Conservation (phyloP, 805 yeast species). For the Teunomyces atbi region DNA sequence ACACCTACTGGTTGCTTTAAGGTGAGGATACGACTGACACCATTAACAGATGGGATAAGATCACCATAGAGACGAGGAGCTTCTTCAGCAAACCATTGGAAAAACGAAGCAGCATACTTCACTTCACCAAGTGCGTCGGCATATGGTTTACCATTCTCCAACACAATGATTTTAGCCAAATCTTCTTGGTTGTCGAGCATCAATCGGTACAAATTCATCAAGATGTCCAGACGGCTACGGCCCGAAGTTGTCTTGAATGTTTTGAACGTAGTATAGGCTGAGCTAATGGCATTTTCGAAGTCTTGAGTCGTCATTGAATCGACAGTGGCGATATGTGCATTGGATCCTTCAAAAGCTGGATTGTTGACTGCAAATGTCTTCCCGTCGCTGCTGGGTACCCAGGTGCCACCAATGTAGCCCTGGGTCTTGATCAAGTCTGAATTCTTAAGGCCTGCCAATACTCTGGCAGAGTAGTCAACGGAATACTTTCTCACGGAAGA, state of each 20-base stretch:
- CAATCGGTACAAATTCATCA: constrained; percentile 51
- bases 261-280: constrained; percentile 54
- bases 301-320: constrained; percentile 52
- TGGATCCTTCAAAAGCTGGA: constrained; percentile 54
- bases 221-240: constrained; percentile 53
- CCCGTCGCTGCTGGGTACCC: constrained; percentile 49
- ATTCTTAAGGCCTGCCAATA: constrained; percentile 35
- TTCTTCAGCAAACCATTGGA: constrained; percentile 87
- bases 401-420: constrained; percentile 70
- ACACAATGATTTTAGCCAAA: constrained; percentile 59
- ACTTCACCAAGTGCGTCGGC: constrained; percentile 75
- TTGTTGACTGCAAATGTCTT: constrained; percentile 63
- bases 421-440: constrained; percentile 54
- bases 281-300: constrained; percentile 53
- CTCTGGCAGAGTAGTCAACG: constrained; percentile 8
- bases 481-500: not conserved
- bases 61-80: constrained; percentile 75
- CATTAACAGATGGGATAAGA: constrained; percentile 52
- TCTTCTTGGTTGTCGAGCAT: constrained; percentile 61
- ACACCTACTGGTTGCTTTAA: constrained; percentile 78
- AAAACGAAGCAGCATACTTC: constrained; percentile 66
- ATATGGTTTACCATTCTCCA: constrained; percentile 74
- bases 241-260: constrained; percentile 53
- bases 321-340: constrained; percentile 40
- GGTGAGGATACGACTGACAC: constrained; percentile 52